Conservation (phyloP, 2,329 filamentous ascomycete species). For the Pyricularia grisea region DNA sequence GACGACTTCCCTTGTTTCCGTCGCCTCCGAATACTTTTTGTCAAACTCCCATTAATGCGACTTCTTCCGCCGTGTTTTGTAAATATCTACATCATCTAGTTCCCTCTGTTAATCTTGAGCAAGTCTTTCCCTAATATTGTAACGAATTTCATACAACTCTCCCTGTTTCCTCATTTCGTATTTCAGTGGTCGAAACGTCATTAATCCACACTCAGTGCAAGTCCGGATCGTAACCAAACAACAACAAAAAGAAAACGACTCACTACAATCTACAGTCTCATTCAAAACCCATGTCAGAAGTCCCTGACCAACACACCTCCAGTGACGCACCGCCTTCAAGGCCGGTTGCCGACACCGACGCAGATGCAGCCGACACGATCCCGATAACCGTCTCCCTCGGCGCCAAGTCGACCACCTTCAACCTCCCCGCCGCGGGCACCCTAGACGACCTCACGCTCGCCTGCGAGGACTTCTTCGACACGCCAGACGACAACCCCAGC, state of each 20-base stretch:
- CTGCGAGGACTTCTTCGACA: constrained; percentile 11
- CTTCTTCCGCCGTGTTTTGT: not conserved
- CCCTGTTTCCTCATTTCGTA: not conserved
- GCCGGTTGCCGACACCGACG: not conserved
- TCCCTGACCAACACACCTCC: not conserved
- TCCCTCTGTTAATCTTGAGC: too few relatives aligned
- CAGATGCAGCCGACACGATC: constrained; percentile 2
- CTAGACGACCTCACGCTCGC: constrained; percentile 15
- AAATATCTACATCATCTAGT: too few relatives aligned
- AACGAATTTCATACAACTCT: not conserved
- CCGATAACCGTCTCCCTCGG: constrained; percentile 12
- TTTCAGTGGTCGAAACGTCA: not conserved
- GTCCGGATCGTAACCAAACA: too few relatives aligned
- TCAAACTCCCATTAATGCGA: not conserved
- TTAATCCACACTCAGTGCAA: not conserved
- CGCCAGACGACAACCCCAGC: not conserved
- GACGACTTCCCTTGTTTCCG: not conserved
- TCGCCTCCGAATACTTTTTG: not conserved
- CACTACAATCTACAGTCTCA: not conserved
- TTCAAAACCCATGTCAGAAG: not conserved
- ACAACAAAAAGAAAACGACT: too few relatives aligned
- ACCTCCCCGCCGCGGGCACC: constrained; percentile 9
- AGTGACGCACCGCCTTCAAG: not conserved
- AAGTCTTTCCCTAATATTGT: not conserved
- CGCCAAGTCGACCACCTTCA: constrained; percentile 11